phyloP scores from a whole-genome alignment of 2,329 filamentous ascomycete species.

The Orbilia brochopaga region DNA sequence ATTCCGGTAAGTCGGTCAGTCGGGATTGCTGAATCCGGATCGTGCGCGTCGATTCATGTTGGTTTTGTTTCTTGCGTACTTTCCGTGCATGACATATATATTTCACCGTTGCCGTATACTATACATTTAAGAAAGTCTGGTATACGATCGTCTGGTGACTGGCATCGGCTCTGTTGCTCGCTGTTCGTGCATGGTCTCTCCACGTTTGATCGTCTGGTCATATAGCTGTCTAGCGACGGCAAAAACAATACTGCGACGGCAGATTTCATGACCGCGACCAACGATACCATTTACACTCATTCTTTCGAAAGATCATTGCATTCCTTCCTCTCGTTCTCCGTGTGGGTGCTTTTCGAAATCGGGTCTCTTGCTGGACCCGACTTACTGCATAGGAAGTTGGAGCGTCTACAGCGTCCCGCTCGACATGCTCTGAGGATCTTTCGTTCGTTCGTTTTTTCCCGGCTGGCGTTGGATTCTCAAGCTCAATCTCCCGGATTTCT shows the following conservation, averaged over 20 bases:
- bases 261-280: background rate
- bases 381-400: background rate
- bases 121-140: no score
- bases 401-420: background rate
- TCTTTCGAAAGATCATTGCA: background rate
- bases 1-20: conserved; percentile 33
- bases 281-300: background rate
- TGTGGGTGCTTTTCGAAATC: background rate
- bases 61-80: conserved; percentile 3
- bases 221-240: background rate
- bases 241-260: background rate
- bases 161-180: conserved; percentile 6
- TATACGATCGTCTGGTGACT: background rate
- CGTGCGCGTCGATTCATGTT: conserved; percentile 37
- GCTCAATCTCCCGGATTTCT: background rate
- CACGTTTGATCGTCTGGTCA: conserved; percentile 40
- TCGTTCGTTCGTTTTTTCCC: background rate
- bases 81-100: background rate
- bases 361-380: background rate
- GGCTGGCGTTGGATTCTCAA: background rate
- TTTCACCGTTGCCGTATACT: no score
- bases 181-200: background rate
- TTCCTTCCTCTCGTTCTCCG: background rate
- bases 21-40: conserved; percentile 6
- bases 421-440: background rate